These are phyloP conservation scores for Umbelopsis sp. DNA, from an alignment of 192 early-diverging fungal genomes.

Conservation along the genomic window DNA sequence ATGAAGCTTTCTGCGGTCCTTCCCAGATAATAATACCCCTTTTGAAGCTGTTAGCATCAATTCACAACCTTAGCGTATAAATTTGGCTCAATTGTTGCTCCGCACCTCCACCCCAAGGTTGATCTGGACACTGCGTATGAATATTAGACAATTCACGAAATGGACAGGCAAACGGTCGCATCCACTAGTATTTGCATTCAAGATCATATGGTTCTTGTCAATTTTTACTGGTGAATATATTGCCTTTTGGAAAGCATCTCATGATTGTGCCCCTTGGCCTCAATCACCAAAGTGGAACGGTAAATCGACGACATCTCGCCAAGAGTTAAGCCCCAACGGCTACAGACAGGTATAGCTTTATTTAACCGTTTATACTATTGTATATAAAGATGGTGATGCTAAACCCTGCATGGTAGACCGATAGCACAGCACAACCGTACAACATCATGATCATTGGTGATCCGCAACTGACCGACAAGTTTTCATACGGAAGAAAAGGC, in stretches of 20 bases:
- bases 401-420: not conserved
- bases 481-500: conserved; percentile 79
- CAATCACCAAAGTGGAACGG: not conserved
- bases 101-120: not conserved
- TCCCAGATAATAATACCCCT: no score
- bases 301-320: not conserved
- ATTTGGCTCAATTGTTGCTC: no score
- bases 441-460: conserved; percentile 80
- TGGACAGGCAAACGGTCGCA: conserved; percentile 3
- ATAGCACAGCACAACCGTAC: not conserved
- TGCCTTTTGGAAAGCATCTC: conserved; percentile 17
- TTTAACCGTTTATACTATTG: not conserved
- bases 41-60: no score
- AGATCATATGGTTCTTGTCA: conserved; percentile 18
- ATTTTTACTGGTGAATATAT: conserved; percentile 18
- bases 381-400: not conserved
- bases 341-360: not conserved
- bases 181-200: conserved; percentile 1
- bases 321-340: not conserved
- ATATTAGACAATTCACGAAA: not conserved
- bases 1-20: no score
- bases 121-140: not conserved
- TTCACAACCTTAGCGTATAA: no score
- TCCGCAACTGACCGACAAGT: conserved; percentile 91
- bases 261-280: conserved; percentile 12